Evolutionary conservation across 495 filamentous ascomycete species (phyloP).

Genomic region (Penicillium mononematosum): DNA sequence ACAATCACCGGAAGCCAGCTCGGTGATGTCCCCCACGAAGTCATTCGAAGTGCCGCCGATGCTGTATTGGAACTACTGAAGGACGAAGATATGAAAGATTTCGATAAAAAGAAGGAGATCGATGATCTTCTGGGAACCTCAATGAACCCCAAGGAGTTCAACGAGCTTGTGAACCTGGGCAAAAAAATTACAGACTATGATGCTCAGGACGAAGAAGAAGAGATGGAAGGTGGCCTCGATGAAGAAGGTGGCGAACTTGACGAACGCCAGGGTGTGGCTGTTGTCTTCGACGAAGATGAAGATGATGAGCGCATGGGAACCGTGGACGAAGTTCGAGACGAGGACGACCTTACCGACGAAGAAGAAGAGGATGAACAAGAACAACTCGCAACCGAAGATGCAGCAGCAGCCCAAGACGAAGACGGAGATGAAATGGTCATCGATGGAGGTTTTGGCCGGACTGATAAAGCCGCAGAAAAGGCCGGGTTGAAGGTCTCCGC

Average conservation of each 20-base stretch:
- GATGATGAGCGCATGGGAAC: slow-evolving; percentile 75
- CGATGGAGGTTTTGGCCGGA: slow-evolving; percentile 54
- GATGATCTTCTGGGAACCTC: slow-evolving; percentile 85
- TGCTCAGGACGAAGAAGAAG: slow-evolving; percentile 92
- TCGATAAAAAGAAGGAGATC: slow-evolving; percentile 97
- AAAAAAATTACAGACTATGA: slow-evolving; percentile 99
- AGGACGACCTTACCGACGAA: slow-evolving; percentile 65
- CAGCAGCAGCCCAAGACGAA: slow-evolving; percentile 45
- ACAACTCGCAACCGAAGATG: slow-evolving; percentile 47
- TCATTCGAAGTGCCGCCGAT: slow-evolving; percentile 94
- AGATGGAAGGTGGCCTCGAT: slow-evolving; percentile 66
- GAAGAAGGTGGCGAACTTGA: slow-evolving; percentile 74
- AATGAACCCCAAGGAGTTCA: slow-evolving; percentile 88
- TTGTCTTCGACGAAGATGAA: slow-evolving; percentile 94
- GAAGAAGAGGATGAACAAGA: slow-evolving; percentile 57
- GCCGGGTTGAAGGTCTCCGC: slow-evolving; percentile 61
- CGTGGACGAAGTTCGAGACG: slow-evolving; percentile 78
- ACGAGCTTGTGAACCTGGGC: slow-evolving; percentile 91
- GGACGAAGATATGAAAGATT: slow-evolving; percentile 93
- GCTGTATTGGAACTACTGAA: slow-evolving; percentile 88
- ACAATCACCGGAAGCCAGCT: slow-evolving; percentile 85
- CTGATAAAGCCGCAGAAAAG: slow-evolving; percentile 51
- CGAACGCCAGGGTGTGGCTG: slow-evolving; percentile 92
- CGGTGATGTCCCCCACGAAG: slow-evolving; percentile 88
- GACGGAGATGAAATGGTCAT: slow-evolving; percentile 75